A percentile compares a stretch with the other conserved stretches of the same genome.
Evolutionary conservation across 78 protist genomes (phyloP).

Genomic region (Pelomyxa schiedti): DNA sequence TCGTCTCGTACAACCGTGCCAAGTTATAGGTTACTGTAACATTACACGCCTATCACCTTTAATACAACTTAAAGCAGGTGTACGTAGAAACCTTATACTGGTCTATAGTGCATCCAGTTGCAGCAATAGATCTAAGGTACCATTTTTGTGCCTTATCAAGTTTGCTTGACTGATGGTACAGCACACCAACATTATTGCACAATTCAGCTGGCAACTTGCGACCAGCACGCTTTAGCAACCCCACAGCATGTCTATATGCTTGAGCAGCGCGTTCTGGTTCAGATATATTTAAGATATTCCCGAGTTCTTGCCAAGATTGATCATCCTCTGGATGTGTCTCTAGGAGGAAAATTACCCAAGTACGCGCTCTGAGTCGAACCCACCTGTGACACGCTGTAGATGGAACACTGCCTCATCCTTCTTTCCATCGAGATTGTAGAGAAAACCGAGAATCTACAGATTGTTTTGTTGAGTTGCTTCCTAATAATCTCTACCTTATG

Average conservation of each 20-base stretch:
- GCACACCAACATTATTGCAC: slow-evolving; percentile 24
- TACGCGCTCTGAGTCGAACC: not conserved
- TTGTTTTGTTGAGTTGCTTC: no score
- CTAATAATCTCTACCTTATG: no score
- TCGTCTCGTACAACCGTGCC: slow-evolving; percentile 43
- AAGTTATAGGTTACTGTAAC: slow-evolving; percentile 42
- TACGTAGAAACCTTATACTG: slow-evolving; percentile 15
- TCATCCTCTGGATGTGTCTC: not conserved
- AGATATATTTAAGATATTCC: not conserved
- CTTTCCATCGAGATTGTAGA: slow-evolving; percentile 4
- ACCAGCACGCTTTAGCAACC: slow-evolving; percentile 16
- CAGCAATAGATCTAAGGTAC: slow-evolving; percentile 12
- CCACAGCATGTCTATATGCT: not conserved
- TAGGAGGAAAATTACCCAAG: not conserved
- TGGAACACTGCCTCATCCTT: not conserved
- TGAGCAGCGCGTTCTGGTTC: not conserved
- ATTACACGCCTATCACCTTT: slow-evolving; percentile 5
- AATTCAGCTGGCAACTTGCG: slow-evolving; percentile 1
- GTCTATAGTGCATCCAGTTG: slow-evolving; percentile 6
- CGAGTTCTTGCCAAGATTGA: not conserved
- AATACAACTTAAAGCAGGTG: no score
- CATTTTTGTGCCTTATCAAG: slow-evolving; percentile 10
- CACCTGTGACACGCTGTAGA: not conserved
- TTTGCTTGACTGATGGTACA: slow-evolving; percentile 16
- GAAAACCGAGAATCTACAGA: no score